A percentile compares a stretch with the other conserved stretches of the same genome.
phyloP scores from a whole-genome alignment of 2,329 filamentous ascomycete genomes.

The Kalaharituber pfeilii region DNA sequence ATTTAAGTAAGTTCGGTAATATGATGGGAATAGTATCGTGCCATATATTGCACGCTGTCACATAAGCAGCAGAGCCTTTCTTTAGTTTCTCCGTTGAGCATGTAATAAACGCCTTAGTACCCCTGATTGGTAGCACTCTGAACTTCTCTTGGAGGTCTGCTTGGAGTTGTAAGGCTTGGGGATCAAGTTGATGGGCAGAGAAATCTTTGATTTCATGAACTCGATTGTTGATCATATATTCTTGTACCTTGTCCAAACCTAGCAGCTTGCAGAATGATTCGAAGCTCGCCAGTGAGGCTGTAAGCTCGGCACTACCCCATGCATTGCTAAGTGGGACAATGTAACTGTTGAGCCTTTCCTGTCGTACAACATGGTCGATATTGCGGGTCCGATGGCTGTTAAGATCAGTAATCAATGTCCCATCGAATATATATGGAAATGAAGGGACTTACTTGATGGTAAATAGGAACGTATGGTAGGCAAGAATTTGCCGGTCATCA shows the following conservation, averaged over 20 bases:
- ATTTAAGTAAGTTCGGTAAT: constrained; percentile 68
- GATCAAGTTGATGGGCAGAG: constrained; percentile 59
- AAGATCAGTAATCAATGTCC: constrained; percentile 5
- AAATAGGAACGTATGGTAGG: constrained; percentile 79
- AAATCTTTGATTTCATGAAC: constrained; percentile 69
- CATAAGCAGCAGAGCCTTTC: constrained; percentile 52
- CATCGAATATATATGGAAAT: too few species aligned
- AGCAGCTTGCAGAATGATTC: constrained; percentile 62
- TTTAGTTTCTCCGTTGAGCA: constrained; percentile 82
- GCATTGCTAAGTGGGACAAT: constrained; percentile 63
- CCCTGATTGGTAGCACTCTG: constrained; percentile 59
- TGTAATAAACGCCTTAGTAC: constrained; percentile 80
- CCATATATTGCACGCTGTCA: constrained; percentile 68
- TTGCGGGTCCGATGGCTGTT: constrained; percentile 59
- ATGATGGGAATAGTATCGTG: constrained; percentile 63
- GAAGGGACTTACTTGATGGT: constrained; percentile 53
- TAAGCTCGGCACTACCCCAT: constrained; percentile 59
- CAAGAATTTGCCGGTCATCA: constrained; percentile 69
- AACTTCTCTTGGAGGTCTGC: constrained; percentile 59
- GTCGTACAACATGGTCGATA: constrained; percentile 52
- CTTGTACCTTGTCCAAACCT: constrained; percentile 60
- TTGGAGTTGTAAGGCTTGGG: constrained; percentile 63
- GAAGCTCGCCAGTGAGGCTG: constrained; percentile 54
- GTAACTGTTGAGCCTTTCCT: constrained; percentile 57
- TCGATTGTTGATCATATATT: constrained; percentile 55